Evolutionary conservation across 129 eudicot species (phyloP), one percentile per base, ranked within the genome.

Genomic region (Lactuca sativa): DNA sequence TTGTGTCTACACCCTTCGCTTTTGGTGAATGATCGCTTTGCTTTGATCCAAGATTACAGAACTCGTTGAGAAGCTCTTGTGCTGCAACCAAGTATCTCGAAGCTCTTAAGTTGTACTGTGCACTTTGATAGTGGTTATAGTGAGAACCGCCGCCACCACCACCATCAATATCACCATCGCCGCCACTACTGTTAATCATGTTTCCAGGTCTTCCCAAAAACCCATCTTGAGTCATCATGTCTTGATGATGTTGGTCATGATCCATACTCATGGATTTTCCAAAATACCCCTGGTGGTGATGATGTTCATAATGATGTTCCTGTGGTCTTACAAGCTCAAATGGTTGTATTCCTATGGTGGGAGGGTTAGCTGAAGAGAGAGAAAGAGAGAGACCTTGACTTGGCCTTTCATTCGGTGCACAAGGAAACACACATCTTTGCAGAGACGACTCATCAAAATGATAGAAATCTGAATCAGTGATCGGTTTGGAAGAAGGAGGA

Each of bases 371-470:
- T 15, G 97, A 88, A 21, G 82, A 81, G 34, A 91, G 82, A 67
- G 97, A 88, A 55, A 91, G 88, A 4, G 97, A 91, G 12, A 91
- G 88, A 2, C 97, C 95, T 76, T 87, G 97, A 47, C 90, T 85
- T 13, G 89, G 92, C 80, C 88, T 87, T 73, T 85, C 97, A 64
- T 87, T 85, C 37, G 83, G 82, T 77, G 84, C 95, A 78, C 95
- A 85, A 18, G 89, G 80, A 73, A 87, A 91, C 37, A 84, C 88
- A 78, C 86, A 78, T 66, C 95, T 78, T 69, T 77, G 81, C 81
- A 86, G 69, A 41, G 91, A 70, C 21, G 91, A 74, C 8, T 91
- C 88, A 65, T 82, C 88, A 18, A 75, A 67, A 51, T 82, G 78
- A 56, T 85, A 83, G 66, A 86, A 75, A 48, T 86, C 91, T 15